Base-by-base conservation (phyloP, 176 grass and related monocot genomes). In the Avena sativa region DNA sequence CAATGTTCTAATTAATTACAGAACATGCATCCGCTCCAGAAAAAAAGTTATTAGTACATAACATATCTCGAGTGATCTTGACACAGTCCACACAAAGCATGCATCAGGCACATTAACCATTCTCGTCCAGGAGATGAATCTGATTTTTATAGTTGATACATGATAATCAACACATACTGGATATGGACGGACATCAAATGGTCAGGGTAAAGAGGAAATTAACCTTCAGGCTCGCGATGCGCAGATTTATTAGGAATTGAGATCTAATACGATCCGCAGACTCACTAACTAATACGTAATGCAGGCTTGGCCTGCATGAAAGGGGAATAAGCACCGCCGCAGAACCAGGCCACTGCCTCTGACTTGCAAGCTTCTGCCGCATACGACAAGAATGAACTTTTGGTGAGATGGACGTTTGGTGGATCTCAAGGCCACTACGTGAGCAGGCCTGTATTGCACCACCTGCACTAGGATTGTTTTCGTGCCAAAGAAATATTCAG, bases 341-440 rank as follows among this genome's bases (percentile, higher is more conserved):
- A 19, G 17, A 57, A 57, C 17, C 55, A 19, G 55, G 60, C 10
- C 10, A 62, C 14, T 55, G 52, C 16, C 52, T 4, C 52, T 55
- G 38, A 43, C 40, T 43, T 43, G 6, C 6, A 13, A 71, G 40
- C 6, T 46, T 20, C 43, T 5, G 71, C 5, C 11, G 43, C 20
- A 73, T 21, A 73, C 43, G 71, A 73, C 71, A 48, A 47, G 11
- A 49, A 46, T 49, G n/a, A 48, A 10, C 71, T 73, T 73, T 73
- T 48, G 19, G 20, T 49, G 43, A 73, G 71, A 46, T 9, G 8
- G 66, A 70, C 64, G 0, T 5, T 34, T 67, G 28, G 64, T 34
- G 64, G 64, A 34, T 34, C 32, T 34, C 28, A 8, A 34, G 25
- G 62, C 25, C 12, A 34, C 64, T 28, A 28, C 64, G 28, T 67